phyloP scores from a whole-genome alignment of 2,329 filamentous ascomycete species.

The Pyrenochaeta sp. region DNA sequence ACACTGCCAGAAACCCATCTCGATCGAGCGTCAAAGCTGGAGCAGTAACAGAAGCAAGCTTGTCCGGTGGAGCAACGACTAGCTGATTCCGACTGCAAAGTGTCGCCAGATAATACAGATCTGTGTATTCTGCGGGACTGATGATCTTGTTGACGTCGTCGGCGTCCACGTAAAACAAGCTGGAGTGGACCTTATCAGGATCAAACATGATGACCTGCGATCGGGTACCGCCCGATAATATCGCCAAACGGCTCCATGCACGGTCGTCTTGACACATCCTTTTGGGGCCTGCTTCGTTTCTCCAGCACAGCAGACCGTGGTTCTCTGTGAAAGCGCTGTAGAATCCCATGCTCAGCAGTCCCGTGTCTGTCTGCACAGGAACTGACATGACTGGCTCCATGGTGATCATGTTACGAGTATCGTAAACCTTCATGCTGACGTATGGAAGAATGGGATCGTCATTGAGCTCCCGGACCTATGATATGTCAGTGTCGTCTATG shows the following conservation, averaged over 20 bases:
- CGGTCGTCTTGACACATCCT: conserved; percentile 7
- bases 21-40: conserved; percentile 47
- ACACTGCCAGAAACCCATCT: conserved; percentile 44
- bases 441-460: conserved; percentile 20
- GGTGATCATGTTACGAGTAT: conserved; percentile 39
- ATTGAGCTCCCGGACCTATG: conserved; percentile 7
- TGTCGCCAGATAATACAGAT: conserved; percentile 37
- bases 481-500: no score
- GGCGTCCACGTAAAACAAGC: conserved; percentile 21
- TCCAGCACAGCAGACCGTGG: conserved; percentile 24
- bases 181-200: conserved; percentile 10
- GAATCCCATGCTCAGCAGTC: conserved; percentile 36
- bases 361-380: conserved; percentile 31
- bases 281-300: conserved; percentile 9
- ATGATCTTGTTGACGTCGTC: conserved; percentile 16
- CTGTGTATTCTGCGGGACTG: conserved; percentile 23
- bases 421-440: conserved; percentile 29
- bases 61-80: conserved; percentile 35
- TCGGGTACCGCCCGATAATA: conserved; percentile 30
- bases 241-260: conserved; percentile 17
- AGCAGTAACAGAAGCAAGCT: conserved; percentile 34
- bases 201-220: conserved; percentile 31
- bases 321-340: conserved; percentile 33
- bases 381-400: conserved; percentile 31
- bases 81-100: conserved; percentile 41